These are phyloP conservation scores for Vitis cinerea DNA, from an alignment of 164 flowering plant species.

Conservation along the genomic window DNA sequence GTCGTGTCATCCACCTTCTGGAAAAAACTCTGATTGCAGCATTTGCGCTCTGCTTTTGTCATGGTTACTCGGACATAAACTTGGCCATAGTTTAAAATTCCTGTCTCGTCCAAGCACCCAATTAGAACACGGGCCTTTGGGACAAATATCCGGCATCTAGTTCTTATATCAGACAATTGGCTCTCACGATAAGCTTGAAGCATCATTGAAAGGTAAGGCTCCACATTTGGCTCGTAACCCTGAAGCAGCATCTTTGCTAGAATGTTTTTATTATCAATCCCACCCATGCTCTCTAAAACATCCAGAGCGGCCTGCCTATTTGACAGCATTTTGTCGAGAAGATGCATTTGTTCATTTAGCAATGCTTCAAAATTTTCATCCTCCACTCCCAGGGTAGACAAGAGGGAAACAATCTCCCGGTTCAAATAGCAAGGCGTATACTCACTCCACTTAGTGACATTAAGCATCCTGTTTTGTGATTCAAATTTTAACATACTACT, in stretches of 20 bases:
- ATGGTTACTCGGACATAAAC: constrained; percentile 68
- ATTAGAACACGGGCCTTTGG: constrained; percentile 78
- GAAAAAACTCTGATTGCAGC: constrained; percentile 40
- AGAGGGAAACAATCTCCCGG: constrained; percentile 73
- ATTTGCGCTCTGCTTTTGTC: constrained; percentile 50
- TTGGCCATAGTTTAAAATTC: constrained; percentile 75
- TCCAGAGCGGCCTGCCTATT: constrained; percentile 56
- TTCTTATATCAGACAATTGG: constrained; percentile 66
- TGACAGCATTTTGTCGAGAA: constrained; percentile 61
- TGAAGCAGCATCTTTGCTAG: constrained; percentile 64
- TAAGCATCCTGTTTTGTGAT: constrained; percentile 78
- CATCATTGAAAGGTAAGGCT: constrained; percentile 90
- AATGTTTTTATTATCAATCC: constrained; percentile 32
- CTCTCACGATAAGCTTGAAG: constrained; percentile 58
- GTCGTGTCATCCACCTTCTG: constrained; percentile 60
- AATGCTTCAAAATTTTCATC: constrained; percentile 53
- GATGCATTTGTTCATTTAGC: constrained; percentile 52
- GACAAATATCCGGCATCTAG: constrained; percentile 70
- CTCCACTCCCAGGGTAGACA: constrained; percentile 84
- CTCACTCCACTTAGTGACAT: constrained; percentile 71
- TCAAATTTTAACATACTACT: constrained; percentile 87
- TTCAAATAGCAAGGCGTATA: constrained; percentile 87
- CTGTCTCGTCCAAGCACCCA: constrained; percentile 92
- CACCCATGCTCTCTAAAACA: constrained; percentile 51
- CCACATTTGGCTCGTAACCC: constrained; percentile 71